Evolutionary conservation across 2,329 filamentous ascomycete genomes (phyloP).

Genomic region (Penicillium sp.): DNA sequence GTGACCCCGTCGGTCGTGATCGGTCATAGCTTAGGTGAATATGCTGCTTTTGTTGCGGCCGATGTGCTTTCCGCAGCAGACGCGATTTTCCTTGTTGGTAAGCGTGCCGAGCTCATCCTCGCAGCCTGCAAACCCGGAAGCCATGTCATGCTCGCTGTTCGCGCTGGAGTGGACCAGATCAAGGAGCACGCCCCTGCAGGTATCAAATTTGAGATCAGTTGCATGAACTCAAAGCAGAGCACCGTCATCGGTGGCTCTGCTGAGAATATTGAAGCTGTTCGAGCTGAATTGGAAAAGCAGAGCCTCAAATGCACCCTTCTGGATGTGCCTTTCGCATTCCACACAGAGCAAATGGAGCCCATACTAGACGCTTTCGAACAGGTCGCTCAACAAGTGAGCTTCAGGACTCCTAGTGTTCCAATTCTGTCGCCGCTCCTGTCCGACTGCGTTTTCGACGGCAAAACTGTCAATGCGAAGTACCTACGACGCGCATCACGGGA

Average conservation of each 20-base stretch:
- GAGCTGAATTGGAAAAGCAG: constrained; percentile 62
- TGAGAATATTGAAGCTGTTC: constrained; percentile 42
- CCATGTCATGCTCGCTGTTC: constrained; percentile 68
- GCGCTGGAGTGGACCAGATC: constrained; percentile 36
- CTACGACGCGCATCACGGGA: constrained; percentile 68
- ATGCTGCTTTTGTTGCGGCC: constrained; percentile 41
- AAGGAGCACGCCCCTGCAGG: constrained; percentile 35
- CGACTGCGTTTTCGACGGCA: too few relatives aligned
- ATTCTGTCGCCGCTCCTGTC: constrained; percentile 70
- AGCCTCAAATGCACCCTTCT: constrained; percentile 62
- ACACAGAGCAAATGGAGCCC: constrained; percentile 23
- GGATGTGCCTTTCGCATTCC: constrained; percentile 66
- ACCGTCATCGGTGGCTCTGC: constrained; percentile 64
- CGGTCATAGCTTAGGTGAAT: constrained; percentile 46
- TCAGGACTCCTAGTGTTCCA: constrained; percentile 62
- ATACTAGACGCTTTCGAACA: constrained; percentile 22
- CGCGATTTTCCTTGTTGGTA: constrained; percentile 68
- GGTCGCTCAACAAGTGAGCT: constrained; percentile 48
- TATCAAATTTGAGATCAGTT: constrained; percentile 71
- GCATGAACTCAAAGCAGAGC: constrained; percentile 76
- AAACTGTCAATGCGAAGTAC: constrained; percentile 72
- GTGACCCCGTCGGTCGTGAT: constrained; percentile 27
- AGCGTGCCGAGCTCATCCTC: constrained; percentile 62
- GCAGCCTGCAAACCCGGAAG: constrained; percentile 67
- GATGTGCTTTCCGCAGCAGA: constrained; percentile 42